A percentile compares a stretch with the other conserved stretches of the same genome.
These are phyloP conservation scores for Aspergillus sp. DNA, from an alignment of 2,329 filamentous ascomycete species.

Conservation along the genomic window DNA sequence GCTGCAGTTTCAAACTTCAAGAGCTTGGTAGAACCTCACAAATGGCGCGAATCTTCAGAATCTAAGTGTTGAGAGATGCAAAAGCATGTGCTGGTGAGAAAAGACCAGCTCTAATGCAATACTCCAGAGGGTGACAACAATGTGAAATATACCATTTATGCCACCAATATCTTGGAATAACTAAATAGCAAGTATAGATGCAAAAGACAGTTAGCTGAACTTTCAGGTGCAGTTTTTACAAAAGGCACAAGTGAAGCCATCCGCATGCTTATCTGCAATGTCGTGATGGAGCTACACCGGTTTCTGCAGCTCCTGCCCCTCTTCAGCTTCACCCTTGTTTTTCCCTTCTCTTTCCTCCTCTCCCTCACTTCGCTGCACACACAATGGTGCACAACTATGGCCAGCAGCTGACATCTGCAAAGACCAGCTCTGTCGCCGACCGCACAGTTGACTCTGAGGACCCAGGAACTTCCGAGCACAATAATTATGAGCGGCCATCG, in stretches of 20 bases:
- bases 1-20: too few species aligned
- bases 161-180: neutral
- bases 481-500: neutral
- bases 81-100: neutral
- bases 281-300: neutral
- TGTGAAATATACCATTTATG: neutral
- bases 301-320: neutral
- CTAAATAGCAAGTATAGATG: neutral
- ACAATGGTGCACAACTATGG: conserved; percentile 3
- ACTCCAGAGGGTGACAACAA: neutral
- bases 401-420: neutral
- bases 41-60: too few species aligned
- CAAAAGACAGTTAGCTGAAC: neutral
- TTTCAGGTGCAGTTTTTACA: neutral
- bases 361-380: neutral
- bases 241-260: neutral
- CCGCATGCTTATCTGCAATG: neutral
- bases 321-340: neutral
- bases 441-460: neutral
- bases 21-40: too few species aligned
- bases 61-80: too few species aligned
- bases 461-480: neutral
- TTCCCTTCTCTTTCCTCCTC: neutral
- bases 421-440: neutral
- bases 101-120: neutral